phyloP scores from a whole-genome alignment of 768 basidiomycete genomes.

The Rhizopogon rudus region DNA sequence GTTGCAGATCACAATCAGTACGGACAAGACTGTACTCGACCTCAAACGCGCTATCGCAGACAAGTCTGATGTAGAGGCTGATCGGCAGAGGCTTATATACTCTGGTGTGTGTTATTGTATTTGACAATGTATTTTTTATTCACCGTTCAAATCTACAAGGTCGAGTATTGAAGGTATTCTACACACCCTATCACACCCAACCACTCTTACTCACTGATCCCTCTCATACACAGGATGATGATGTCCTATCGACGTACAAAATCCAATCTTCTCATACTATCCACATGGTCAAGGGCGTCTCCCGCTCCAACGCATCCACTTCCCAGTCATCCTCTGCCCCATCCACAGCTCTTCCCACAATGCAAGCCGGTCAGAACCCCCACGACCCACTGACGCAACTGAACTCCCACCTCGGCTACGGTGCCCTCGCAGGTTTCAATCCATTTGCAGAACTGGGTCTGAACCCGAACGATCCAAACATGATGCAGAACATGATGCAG shows the following conservation, averaged over 20 bases:
- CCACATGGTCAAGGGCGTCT: constrained; percentile 89
- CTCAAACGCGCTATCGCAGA: constrained; percentile 88
- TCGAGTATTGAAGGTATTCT: constrained; percentile 62
- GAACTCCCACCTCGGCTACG: constrained; percentile 74
- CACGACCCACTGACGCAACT: constrained; percentile 82
- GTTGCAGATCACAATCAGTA: constrained; percentile 76
- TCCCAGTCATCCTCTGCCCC: constrained; percentile 38
- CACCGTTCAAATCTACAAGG: constrained; percentile 32
- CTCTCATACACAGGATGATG: constrained; percentile 60
- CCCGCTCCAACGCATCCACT: constrained; percentile 37
- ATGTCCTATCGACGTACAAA: constrained; percentile 79
- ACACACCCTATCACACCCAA: background rate
- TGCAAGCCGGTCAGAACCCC: constrained; percentile 90
- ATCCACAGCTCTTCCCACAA: constrained; percentile 63
- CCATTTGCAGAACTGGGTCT: constrained; percentile 90
- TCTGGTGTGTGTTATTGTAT: constrained; percentile 50
- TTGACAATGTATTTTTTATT: background rate
- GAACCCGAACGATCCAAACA: constrained; percentile 91
- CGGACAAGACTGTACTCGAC: constrained; percentile 82
- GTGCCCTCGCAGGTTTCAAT: constrained; percentile 80
- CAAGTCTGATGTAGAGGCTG: constrained; percentile 81
- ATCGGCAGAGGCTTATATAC: constrained; percentile 88
- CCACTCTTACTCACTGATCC: constrained; percentile 6
- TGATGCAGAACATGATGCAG: constrained; percentile 85
- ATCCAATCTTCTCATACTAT: constrained; percentile 86